Evolutionary conservation across 1,139 yeast species (phyloP).

Genomic region (Yamadazyma triangularis): DNA sequence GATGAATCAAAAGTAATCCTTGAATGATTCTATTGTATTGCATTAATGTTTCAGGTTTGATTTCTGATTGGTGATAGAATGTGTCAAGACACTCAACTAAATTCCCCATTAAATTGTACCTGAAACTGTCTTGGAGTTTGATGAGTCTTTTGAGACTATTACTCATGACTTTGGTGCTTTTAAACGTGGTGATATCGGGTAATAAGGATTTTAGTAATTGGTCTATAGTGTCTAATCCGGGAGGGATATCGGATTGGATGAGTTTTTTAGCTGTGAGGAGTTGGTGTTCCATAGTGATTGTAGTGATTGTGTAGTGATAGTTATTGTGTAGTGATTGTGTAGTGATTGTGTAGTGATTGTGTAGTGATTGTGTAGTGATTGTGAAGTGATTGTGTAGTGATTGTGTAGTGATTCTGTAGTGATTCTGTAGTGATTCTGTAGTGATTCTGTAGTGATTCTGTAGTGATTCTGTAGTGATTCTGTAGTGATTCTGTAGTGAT

Average conservation of each 20-base stretch:
- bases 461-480: no score
- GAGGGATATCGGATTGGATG: constrained; percentile 2
- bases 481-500: no score
- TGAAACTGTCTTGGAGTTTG: constrained; percentile 48
- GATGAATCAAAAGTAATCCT: constrained; percentile 61
- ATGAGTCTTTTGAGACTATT: constrained; percentile 33
- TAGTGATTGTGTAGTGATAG: no score
- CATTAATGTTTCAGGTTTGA: constrained; percentile 11
- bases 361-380: no score
- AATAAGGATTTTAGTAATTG: constrained; percentile 12
- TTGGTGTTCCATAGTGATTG: no score
- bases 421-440: no score
- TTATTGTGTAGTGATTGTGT: no score
- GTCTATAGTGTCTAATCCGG: constrained; percentile 6
- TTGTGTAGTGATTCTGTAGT: no score
- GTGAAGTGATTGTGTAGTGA: no score
- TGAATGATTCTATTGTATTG: constrained; percentile 47
- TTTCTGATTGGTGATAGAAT: constrained; percentile 8
- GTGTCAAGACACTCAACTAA: constrained; percentile 25
- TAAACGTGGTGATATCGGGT: constrained; percentile 20
- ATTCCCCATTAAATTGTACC: constrained; percentile 42
- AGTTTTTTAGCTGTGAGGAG: no score
- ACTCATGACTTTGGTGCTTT: constrained; percentile 9
- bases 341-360: no score
- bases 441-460: no score